A percentile compares a stretch with the other conserved stretches of the same genome.
phyloP scores from a whole-genome alignment of 768 basidiomycete species.

The Tulasnella sp. region DNA sequence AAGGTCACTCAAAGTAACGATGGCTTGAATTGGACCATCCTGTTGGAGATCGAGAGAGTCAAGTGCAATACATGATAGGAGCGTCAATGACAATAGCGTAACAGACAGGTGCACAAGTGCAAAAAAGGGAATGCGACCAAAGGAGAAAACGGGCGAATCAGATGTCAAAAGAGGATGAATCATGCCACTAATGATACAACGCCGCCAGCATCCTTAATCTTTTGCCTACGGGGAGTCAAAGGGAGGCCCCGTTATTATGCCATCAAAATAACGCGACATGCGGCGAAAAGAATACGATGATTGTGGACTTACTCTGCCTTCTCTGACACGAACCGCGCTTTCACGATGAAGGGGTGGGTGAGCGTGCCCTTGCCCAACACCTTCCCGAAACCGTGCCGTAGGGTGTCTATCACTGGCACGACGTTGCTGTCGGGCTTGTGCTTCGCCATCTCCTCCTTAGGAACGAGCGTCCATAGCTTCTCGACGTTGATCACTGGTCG shows the following conservation, averaged over 20 bases:
- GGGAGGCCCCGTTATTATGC: no score
- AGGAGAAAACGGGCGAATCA: not conserved
- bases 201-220: constrained; percentile 90
- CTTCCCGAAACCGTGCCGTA: constrained; percentile 78
- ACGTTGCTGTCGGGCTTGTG: constrained; percentile 63
- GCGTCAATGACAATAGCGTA: no score
- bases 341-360: constrained; percentile 90
- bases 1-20: no score
- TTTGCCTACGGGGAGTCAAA: constrained; percentile 33
- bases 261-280: not conserved
- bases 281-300: constrained; percentile 25
- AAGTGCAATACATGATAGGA: no score
- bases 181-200: constrained; percentile 90
- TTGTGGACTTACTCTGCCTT: constrained; percentile 59
- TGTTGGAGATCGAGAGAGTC: no score
- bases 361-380: constrained; percentile 93
- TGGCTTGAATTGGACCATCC: no score
- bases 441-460: constrained; percentile 69
- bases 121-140: not conserved
- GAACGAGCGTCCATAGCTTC: constrained; percentile 89
- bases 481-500: constrained; percentile 97
- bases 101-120: no score
- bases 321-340: constrained; percentile 88
- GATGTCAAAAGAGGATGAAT: constrained; percentile 20
- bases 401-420: constrained; percentile 91